Percentiles rank a stretch among this genome's conserved stretches.
Evolutionary conservation across 495 filamentous ascomycete genomes (phyloP).

Genomic region (Chaetomium tenue): DNA sequence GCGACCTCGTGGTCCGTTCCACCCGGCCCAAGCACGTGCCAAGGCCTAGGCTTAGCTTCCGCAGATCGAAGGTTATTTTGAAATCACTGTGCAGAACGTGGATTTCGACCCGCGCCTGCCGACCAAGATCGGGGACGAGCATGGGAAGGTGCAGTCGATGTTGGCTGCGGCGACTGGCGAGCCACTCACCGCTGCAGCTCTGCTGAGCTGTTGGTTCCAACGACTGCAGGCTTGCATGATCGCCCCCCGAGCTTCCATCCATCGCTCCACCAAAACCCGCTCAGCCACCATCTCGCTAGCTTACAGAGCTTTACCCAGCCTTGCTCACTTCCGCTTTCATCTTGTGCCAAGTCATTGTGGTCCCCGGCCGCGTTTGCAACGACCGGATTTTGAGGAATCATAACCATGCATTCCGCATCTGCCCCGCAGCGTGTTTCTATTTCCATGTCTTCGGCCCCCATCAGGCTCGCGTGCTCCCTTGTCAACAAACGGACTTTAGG

Average conservation of each 20-base stretch:
- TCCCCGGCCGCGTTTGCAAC: background rate
- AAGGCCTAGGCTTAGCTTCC: background rate
- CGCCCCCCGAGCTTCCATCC: background rate
- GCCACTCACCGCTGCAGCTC: slow-evolving; percentile 10
- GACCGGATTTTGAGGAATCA: too few species aligned
- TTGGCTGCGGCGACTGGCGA: background rate
- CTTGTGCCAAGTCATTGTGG: background rate
- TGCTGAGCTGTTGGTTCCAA: slow-evolving; percentile 10
- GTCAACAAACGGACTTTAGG: background rate
- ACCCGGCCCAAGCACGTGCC: background rate
- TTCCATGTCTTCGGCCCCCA: background rate
- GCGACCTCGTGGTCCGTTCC: background rate
- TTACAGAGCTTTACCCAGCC: too few species aligned
- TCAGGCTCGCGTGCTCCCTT: background rate
- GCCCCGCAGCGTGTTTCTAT: slow-evolving; percentile 9
- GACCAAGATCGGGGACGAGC: background rate
- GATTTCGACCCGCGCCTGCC: background rate
- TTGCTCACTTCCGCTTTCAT: too few species aligned
- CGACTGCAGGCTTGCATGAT: slow-evolving; percentile 9
- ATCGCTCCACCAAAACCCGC: background rate
- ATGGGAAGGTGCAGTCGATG: background rate
- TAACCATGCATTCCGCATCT: background rate
- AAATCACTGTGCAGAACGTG: background rate
- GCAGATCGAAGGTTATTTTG: background rate
- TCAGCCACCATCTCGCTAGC: too few species aligned